phyloP scores from a whole-genome alignment of 192 early-diverging fungal species.

The Phlyctochytrium planicorne region DNA sequence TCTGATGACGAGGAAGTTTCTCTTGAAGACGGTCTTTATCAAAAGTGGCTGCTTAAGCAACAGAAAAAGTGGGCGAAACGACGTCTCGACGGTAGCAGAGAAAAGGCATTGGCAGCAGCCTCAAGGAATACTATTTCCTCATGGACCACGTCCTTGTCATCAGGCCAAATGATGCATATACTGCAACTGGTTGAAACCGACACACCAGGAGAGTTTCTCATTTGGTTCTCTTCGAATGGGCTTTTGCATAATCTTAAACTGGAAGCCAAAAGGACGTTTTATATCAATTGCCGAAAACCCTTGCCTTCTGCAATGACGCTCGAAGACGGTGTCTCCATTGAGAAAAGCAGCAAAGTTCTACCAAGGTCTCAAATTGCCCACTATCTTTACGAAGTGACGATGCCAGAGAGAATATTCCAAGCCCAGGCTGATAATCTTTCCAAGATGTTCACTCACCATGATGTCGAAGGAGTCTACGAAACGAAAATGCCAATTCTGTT shows the following conservation, averaged over 20 bases:
- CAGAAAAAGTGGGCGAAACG: not conserved
- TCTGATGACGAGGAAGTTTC: too few species aligned
- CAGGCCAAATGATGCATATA: constrained; percentile 49
- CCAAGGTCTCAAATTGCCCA: constrained; percentile 72
- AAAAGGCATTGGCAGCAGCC: too few species aligned
- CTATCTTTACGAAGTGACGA: constrained; percentile 77
- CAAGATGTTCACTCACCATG: constrained; percentile 80
- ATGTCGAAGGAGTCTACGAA: constrained; percentile 94
- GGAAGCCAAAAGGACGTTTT: constrained; percentile 78
- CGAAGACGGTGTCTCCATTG: constrained; percentile 30
- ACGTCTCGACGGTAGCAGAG: not conserved
- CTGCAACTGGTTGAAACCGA: constrained; percentile 84
- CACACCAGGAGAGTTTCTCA: constrained; percentile 78
- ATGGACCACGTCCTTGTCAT: too few species aligned
- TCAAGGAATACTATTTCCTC: too few species aligned
- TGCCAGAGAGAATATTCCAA: constrained; percentile 78
- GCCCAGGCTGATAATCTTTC: constrained; percentile 71
- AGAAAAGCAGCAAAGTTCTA: constrained; percentile 52
- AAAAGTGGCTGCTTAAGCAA: not conserved
- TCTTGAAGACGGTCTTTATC: not conserved
- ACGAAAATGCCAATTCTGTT: constrained; percentile 79
- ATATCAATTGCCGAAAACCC: constrained; percentile 68
- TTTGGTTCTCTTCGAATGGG: constrained; percentile 78
- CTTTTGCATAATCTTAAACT: constrained; percentile 71
- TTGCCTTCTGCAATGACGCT: not conserved